Evolutionary conservation across 441 rosid genomes (phyloP), one percentile per base, ranked within the genome.

Genomic region (Sinapis alba): DNA sequence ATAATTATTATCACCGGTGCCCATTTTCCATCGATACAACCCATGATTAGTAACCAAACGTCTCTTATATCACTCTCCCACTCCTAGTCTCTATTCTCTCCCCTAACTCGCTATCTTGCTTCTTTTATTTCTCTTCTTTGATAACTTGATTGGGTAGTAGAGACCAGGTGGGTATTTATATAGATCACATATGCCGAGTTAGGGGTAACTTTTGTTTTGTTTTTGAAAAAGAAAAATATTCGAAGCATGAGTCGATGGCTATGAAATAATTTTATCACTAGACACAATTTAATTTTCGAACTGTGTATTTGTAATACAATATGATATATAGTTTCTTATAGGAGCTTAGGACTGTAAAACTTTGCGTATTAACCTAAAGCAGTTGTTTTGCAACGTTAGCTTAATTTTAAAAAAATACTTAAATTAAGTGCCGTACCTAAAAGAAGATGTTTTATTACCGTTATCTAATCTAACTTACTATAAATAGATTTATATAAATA

Each of bases 1-100:
- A 83, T 20, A 78, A 86, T 79, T 45, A 66, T 51, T 7, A 68
- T 27, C 63, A 83, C 13, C 18, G 92, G 80, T 59, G 65, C 78
- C 85, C 87, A 89, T 64, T 74, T 81, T 36, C 75, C 80, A 38
- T 71, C 64, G 50, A 58, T 43, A 65, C 1, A 74, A 64, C 82
- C 82, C 82, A 79, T 79, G 60, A 41, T 73, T 68, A 19, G 3
- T 32, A 66, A 62, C 27, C 41, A 20, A 59, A 13, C 12, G 62
- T 43, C 24, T 38, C 20, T 15, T 13, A 11, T 3, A 34, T 18
- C 2, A 23, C 2, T 45, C 18, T 43, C 51, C 51, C 34, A 43
- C 18, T 36, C 18, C 6, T 41, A 36, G 43, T 36, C 5, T 13
- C 50, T 15, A 15, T 8, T 18, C 1, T 18, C 23, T 50, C 60